Evolutionary conservation across 257 asterid genomes (phyloP).

Genomic region (Fraxinus americana): DNA sequence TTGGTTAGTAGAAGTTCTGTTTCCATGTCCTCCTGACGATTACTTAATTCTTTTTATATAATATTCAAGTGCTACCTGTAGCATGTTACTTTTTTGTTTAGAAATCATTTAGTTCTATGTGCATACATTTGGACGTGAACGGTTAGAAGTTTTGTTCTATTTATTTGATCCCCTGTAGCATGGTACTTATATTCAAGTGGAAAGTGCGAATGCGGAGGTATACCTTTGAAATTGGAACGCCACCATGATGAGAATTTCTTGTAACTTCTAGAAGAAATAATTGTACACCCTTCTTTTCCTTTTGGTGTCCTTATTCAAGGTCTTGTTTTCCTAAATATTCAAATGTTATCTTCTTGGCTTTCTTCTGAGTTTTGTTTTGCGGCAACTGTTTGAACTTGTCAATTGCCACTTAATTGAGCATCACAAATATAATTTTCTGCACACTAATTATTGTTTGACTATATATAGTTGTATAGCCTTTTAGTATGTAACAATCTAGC

Average conservation of each 20-base stretch:
- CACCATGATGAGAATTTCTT: neutral
- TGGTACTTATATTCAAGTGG: conserved; percentile 1
- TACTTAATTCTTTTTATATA: conserved; percentile 21
- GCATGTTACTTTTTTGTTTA: neutral
- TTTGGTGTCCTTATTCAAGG: conserved; percentile 9
- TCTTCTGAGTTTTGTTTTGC: conserved; percentile 11
- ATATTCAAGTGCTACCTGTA: conserved; percentile 6
- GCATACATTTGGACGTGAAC: neutral
- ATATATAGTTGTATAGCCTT: conserved; percentile 4
- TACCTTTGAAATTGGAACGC: neutral
- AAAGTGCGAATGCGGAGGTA: neutral
- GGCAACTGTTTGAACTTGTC: conserved; percentile 14
- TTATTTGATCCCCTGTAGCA: neutral
- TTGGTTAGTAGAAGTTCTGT: conserved; percentile 61
- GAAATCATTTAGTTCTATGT: conserved; percentile 1
- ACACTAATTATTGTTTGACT: conserved; percentile 21
- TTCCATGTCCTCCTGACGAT: conserved; percentile 9
- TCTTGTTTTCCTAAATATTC: conserved; percentile 2
- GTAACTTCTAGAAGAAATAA: neutral
- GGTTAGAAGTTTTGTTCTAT: neutral
- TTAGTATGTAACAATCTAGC: conserved; percentile 16
- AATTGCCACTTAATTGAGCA: conserved; percentile 3
- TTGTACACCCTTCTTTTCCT: neutral
- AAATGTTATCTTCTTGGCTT: conserved; percentile 11
- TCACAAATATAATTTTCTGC: conserved; percentile 11